Base-by-base conservation (phyloP, 1,139 yeast genomes). In the Ogataea hybrid region DNA sequence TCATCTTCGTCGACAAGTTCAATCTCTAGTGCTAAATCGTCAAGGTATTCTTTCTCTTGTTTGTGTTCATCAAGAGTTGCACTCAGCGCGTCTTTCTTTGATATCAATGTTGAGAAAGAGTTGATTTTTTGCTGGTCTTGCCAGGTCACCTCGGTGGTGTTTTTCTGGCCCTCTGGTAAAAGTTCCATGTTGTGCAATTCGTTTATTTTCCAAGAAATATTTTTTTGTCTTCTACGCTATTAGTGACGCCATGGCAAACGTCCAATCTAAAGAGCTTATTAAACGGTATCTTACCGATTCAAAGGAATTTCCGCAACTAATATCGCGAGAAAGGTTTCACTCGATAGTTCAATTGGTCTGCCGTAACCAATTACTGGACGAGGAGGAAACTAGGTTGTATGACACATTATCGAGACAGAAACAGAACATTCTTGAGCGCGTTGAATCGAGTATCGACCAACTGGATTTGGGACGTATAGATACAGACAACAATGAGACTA, bases 51-150 rank as follows among this genome's bases (percentile, higher is more conserved):
- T 56, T 87, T 86, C 57, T 89, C 96, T 43, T 77, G 75, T 53
- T 74, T 70, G 48, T 73, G 70, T 43, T 68, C 67, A 27, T 68
- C 66, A 35, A 86, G 68, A 37, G 71, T 71, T n/a, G 65, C 73
- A 32, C 72, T 69, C 20, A 79, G 61, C 23, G 71, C 73, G 51
- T 85, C 87, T 53, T 82, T 79, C 48, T 83, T 78, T 50, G 79
- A 71, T 48, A 89, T 86, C 48, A 89, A 71, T 40, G 89, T 83
- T 18, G 96, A 87, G 58, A 92, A 92, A 59, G 80, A 79, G 63
- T 92, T 92, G 68, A 92, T 92, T 58, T 78, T 78, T 59, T 84
- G 81, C 67, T 92, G 98, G 62, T 92, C 97, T 47, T 78, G 89
- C 80, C 90, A 85, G 21, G 81, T 70, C 20, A 92, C 98, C 57